A percentile compares a stretch with the other conserved stretches of the same genome.
Evolutionary conservation across 106 monocot species (phyloP).

Genomic region (Apostasia ramifera): DNA sequence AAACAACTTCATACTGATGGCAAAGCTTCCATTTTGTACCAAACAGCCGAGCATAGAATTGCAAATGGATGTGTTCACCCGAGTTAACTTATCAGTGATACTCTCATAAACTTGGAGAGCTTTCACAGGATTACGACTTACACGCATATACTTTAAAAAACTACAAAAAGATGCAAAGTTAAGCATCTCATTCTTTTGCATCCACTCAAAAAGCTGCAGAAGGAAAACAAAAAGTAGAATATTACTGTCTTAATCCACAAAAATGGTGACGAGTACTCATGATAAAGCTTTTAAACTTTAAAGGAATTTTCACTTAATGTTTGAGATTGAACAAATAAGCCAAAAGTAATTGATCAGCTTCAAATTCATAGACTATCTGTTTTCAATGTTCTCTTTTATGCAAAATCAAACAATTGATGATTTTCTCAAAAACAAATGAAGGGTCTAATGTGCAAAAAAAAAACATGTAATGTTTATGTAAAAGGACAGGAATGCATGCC

Average conservation of each 20-base stretch:
- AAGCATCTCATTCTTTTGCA: constrained; percentile 47
- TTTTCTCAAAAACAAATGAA: too few relatives aligned
- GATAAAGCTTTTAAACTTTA: not conserved
- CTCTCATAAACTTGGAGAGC: constrained; percentile 68
- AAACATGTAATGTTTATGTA: too few relatives aligned
- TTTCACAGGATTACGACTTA: constrained; percentile 54
- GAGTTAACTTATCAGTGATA: constrained; percentile 47
- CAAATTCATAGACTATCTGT: too few relatives aligned
- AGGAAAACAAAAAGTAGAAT: constrained; percentile 1
- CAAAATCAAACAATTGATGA: too few relatives aligned
- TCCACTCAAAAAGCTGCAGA: constrained; percentile 89
- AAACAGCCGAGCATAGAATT: constrained; percentile 84
- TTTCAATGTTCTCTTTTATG: too few relatives aligned
- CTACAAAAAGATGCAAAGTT: constrained; percentile 82
- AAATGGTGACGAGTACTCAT: not conserved
- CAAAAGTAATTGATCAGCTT: not conserved
- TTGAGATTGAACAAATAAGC: too few relatives aligned
- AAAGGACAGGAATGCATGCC: too few relatives aligned
- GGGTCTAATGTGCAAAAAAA: too few relatives aligned
- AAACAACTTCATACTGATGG: constrained; percentile 68
- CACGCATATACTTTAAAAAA: constrained; percentile 82
- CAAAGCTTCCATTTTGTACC: constrained; percentile 62
- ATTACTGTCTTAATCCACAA: not conserved
- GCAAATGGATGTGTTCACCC: constrained; percentile 59
- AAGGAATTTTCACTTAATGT: not conserved